Conservation (phyloP, 768 basidiomycete genomes). For the Suillus weaverae region DNA sequence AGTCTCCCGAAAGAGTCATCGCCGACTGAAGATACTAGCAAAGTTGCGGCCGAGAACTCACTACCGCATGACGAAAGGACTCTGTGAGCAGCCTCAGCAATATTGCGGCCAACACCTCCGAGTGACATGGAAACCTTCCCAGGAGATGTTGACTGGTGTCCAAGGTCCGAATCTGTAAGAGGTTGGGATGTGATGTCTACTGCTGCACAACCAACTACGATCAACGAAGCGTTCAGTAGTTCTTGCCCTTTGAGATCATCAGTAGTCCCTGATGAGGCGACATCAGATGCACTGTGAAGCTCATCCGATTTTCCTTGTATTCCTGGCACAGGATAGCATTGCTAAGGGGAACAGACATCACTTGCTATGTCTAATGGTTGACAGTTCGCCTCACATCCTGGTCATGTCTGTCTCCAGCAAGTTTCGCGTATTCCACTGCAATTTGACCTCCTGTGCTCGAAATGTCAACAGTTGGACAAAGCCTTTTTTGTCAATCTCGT, state of each 20-base stretch:
- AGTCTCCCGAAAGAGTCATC: slow-evolving; percentile 75
- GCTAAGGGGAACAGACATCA: slow-evolving; percentile 3
- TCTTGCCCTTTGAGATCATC: neutral
- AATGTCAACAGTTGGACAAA: neutral
- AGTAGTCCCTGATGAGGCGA: neutral
- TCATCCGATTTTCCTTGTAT: neutral
- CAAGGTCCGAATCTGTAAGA: slow-evolving; percentile 29
- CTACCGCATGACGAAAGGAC: slow-evolving; percentile 40
- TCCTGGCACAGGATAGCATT: slow-evolving; percentile 6
- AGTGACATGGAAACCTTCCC: slow-evolving; percentile 71
- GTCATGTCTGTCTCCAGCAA: slow-evolving; percentile 32
- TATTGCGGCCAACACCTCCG: slow-evolving; percentile 94
- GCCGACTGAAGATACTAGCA: slow-evolving; percentile 78
- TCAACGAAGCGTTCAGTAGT: slow-evolving; percentile 36
- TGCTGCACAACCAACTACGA: slow-evolving; percentile 85
- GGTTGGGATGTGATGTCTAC: slow-evolving; percentile 79
- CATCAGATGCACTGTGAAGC: neutral
- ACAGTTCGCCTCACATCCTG: slow-evolving; percentile 17
- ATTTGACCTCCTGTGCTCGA: slow-evolving; percentile 66
- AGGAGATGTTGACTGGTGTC: slow-evolving; percentile 74
- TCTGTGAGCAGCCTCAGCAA: slow-evolving; percentile 87
- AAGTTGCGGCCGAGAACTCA: slow-evolving; percentile 32
- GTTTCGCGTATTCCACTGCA: slow-evolving; percentile 69
- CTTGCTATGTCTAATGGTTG: slow-evolving; percentile 3
- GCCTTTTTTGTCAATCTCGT: slow-evolving; percentile 18